Base-by-base conservation (phyloP, 1,139 yeast species). In the Taphrina betulina region DNA sequence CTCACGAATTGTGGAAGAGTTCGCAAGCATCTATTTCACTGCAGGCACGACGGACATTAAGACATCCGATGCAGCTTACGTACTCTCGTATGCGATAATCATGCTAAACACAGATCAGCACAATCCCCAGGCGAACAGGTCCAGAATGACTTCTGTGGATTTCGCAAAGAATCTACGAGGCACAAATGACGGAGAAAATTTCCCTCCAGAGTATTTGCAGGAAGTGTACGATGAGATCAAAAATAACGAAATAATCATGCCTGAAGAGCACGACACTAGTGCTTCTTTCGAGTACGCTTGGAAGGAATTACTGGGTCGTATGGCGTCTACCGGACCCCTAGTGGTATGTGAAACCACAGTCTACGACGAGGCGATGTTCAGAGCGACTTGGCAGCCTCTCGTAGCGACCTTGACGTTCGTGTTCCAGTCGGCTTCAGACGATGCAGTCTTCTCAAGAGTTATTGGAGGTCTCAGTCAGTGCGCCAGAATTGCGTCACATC, bases 231-330 rank as follows among this genome's bases (percentile, higher is more conserved):
- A 77, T 36, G 85, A 95, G 0, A 90, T 94, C 58, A 78, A 80
- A 62, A 88, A 84, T 57, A 79, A 86, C 53, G 99, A 94, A 69
- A 92, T 92, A 61, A 88, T 94, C 56, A 87, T 94, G 90, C 97
- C 98, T 0, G 98, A 92, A 65, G 99, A 94, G 67, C 97, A 90
- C 65, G 89, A 88, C 37, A 75, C 75, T 16, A 83, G 82, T 29
- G 89, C 85, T 66, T 85, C 95, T 82, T 92, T 90, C 71, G 97
- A 90, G 67, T 92, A 86, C 66, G 82, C 85, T 16, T 94, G 99
- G 99, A 85, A 85, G 64, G 85, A 86, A 61, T 72, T 88, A 62
- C 79, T 90, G 54, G 79, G 88, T 1, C 67, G 63, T 60, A 66
- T 64, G 7, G 64, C 63, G 29, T 63, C 63, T 28, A 69, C 71